Base-by-base conservation (phyloP, 176 grass and related monocot genomes). In the Tuctoria greenei region DNA sequence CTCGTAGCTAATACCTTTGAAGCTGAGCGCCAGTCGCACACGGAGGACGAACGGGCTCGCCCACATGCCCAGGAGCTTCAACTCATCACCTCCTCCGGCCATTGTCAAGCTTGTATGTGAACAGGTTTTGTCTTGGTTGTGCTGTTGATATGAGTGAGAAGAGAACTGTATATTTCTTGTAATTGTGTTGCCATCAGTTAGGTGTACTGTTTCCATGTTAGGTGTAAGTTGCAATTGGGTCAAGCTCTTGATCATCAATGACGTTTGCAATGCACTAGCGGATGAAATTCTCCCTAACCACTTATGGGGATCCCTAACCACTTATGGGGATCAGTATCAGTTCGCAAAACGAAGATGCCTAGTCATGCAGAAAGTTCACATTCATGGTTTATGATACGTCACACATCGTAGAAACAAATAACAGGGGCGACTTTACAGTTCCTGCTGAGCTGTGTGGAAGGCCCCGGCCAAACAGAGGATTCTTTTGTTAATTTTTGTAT, bases 1-100 rank as follows among this genome's bases (percentile, higher is more conserved):
- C 56, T 89, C 66, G 27, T 78, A 82, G 49, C 65, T 64, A 3
- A 89, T 61, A 3, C 81, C 71, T 36, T 89, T 89, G 47, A 89
- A 39, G 31, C 57, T 81, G 45, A 89, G 78, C 10, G 76, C 82
- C 10, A 85, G 63, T 37, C 37, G 60, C 46, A 61, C 80, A 15
- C 81, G 41, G 17, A 37, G 35, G 46, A 55, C 52, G 21, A 68
- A 79, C 45, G 73, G 38, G 52, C 81, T 84, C 15, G 16, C 27
- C 49, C 69, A 63, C 11, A 40, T 14, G 45, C 75, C 74, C 0
- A 84, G 40, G 51, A 84, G 54, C 62, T 80, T 80, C 52, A 84
- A 39, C 51, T 85, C 83, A 37, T 67, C 64, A 44, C 16, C 31
- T 24, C 38, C 50, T 23, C 55, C 7, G 42, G 68, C 68, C 65